Percentiles rank a stretch among this genome's conserved stretches.
Evolutionary conservation across 768 basidiomycete species (phyloP).

Genomic region (Rhodotorula graminis): DNA sequence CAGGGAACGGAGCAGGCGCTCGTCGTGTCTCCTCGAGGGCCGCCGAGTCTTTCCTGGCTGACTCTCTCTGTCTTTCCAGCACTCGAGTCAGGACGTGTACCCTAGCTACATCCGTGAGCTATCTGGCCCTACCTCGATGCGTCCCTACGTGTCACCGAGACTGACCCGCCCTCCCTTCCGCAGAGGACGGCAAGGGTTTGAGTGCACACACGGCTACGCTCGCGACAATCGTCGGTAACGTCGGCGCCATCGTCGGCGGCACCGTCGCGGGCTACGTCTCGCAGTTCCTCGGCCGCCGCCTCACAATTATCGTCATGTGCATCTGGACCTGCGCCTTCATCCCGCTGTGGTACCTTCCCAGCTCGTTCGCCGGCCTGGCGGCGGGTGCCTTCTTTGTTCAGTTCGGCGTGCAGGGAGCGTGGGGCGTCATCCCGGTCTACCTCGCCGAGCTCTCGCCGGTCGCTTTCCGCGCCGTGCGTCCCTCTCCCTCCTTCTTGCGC

Average conservation of each 20-base stretch:
- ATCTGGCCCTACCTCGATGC: neutral
- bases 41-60: too few species aligned
- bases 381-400: conserved; percentile 89
- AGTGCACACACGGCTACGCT: conserved; percentile 30
- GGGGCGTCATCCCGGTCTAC: conserved; percentile 60
- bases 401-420: conserved; percentile 25
- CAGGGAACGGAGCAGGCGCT: too few species aligned
- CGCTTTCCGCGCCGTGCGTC: conserved; percentile 69
- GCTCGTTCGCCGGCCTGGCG: conserved; percentile 61
- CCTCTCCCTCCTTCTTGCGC: too few species aligned
- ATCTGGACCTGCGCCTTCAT: conserved; percentile 53
- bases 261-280: conserved; percentile 47
- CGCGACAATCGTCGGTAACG: conserved; percentile 42
- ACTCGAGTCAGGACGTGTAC: conserved; percentile 42
- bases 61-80: too few species aligned
- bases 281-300: conserved; percentile 74
- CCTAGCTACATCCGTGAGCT: conserved; percentile 23
- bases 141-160: too few species aligned
- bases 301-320: conserved; percentile 68
- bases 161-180: neutral
- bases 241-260: conserved; percentile 43
- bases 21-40: too few species aligned
- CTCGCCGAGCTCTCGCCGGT: conserved; percentile 79
- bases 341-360: conserved; percentile 75
- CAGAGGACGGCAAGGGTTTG: conserved; percentile 32